A percentile compares a stretch with the other conserved stretches of the same genome.
phyloP scores from a whole-genome alignment of 2,329 filamentous ascomycete species.

The Gremmenia infestans region DNA sequence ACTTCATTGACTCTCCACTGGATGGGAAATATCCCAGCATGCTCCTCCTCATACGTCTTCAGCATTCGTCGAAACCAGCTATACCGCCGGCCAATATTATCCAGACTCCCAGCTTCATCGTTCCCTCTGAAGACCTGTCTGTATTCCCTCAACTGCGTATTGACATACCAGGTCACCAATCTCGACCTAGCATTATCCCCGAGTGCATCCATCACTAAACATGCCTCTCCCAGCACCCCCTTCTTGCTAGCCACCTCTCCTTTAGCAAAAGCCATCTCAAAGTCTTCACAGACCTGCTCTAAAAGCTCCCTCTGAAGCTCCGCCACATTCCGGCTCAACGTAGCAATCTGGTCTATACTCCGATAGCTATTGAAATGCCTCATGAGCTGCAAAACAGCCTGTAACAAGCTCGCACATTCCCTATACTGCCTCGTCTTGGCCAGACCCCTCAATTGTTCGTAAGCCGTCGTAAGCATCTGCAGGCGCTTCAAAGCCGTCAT shows the following conservation, averaged over 20 bases:
- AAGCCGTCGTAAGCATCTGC: slow-evolving; percentile 99
- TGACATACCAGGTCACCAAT: slow-evolving; percentile 94
- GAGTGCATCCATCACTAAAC: slow-evolving; percentile 88
- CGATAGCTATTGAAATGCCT: slow-evolving; percentile 97
- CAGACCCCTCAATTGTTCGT: slow-evolving; percentile 84
- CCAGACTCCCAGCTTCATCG: slow-evolving; percentile 90
- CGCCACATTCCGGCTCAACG: slow-evolving; percentile 84
- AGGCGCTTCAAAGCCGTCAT: slow-evolving; percentile 97
- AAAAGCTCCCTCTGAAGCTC: slow-evolving; percentile 88
- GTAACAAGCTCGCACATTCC: slow-evolving; percentile 88
- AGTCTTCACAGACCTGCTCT: slow-evolving; percentile 98
- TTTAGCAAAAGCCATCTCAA: slow-evolving; percentile 91
- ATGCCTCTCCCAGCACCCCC: slow-evolving; percentile 75
- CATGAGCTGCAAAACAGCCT: slow-evolving; percentile 96
- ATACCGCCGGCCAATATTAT: slow-evolving; percentile 93
- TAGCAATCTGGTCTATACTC: slow-evolving; percentile 96
- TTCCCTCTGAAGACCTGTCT: slow-evolving; percentile 92
- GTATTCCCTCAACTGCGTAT: slow-evolving; percentile 93
- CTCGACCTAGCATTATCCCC: slow-evolving; percentile 80
- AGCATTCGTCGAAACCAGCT: slow-evolving; percentile 96
- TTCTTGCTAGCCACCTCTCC: slow-evolving; percentile 69
- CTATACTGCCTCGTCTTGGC: slow-evolving; percentile 85
- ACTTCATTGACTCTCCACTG: slow-evolving; percentile 89
- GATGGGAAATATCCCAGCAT: slow-evolving; percentile 78
- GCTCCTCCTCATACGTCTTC: slow-evolving; percentile 92